These are phyloP conservation scores for Chlorella ohadii DNA, from an alignment of 139 green algal species.

Conservation along the genomic window DNA sequence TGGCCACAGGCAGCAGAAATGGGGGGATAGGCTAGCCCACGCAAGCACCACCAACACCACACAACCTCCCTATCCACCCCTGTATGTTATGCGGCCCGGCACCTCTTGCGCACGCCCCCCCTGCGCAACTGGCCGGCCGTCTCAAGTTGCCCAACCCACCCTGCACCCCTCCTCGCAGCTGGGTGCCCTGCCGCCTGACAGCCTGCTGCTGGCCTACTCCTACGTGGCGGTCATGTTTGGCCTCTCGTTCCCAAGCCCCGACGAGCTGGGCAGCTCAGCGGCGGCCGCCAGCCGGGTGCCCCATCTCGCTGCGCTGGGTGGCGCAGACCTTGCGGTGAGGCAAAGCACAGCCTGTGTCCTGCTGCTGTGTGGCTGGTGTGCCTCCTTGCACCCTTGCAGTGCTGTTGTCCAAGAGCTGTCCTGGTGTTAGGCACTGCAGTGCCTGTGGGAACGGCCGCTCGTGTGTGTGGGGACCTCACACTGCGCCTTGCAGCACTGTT, in stretches of 20 bases:
- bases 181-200: background rate
- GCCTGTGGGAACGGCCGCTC: no score
- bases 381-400: no score
- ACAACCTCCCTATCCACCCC: no score
- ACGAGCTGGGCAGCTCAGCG: background rate
- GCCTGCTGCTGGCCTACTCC: background rate
- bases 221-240: background rate
- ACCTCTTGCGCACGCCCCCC: background rate
- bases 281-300: background rate
- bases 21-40: no score
- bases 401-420: no score
- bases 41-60: no score
- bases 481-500: no score
- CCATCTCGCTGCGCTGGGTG: background rate
- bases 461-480: no score
- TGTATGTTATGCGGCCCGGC: no score
- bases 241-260: background rate
- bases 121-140: background rate
- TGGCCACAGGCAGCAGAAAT: no score
- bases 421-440: no score
- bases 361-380: no score
- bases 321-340: constrained; percentile 6
- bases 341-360: background rate
- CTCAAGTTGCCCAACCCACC: background rate
- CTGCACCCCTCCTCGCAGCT: background rate